Base-by-base conservation (phyloP, 2,329 filamentous ascomycete genomes). In the Pochonia chlamydosporia region DNA sequence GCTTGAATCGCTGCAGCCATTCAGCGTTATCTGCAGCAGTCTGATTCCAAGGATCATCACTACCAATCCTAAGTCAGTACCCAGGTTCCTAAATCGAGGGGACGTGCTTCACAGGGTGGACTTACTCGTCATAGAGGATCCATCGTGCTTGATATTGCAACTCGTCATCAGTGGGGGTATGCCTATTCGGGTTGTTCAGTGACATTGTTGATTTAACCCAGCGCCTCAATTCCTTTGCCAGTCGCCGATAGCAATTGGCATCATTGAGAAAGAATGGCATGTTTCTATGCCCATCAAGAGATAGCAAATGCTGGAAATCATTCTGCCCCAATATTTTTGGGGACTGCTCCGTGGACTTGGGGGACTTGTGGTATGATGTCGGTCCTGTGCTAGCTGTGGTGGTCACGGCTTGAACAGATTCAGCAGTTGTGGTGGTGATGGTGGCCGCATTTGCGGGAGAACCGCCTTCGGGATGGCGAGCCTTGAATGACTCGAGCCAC, bases 1-100 rank as follows among this genome's bases (percentile, higher is more conserved):
- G 72, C 61, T 84, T 84, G 66, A 84, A 83, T 39, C 79, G 73
- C 47, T 73, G 69, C 11, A 84, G 69, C 81, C 81, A 84, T 60
- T 84, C 79, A 1, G 69, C 71, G 52, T 84, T 83, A 56, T 84
- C 81, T 25, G 79, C 79, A 1, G 78, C 76, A 0, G 80, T 84
- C 54, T 81, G 75, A 58, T 84, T 83, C 76, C 79, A 82, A 3
- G 78, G 77, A 54, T 83, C 80, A 48, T 83, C 80, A 48, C 77
- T 80, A 39, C 1, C 5, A 26, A n/a, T n/a, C n/a, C n/a, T 24
- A 18, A 9, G 30, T 44, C 16, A 37, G 42, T 39, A 4, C 11
- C 11, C 42, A 6, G 26, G 4, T 26, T 10, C 9, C 21, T 18
- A 23, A 16, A 43, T 4, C 6, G 11, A 10, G 10, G 5, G 20